Percentiles rank a stretch among this genome's conserved stretches.
These are phyloP conservation scores for Calocera cornea DNA, from an alignment of 768 basidiomycete species.

Conservation along the genomic window DNA sequence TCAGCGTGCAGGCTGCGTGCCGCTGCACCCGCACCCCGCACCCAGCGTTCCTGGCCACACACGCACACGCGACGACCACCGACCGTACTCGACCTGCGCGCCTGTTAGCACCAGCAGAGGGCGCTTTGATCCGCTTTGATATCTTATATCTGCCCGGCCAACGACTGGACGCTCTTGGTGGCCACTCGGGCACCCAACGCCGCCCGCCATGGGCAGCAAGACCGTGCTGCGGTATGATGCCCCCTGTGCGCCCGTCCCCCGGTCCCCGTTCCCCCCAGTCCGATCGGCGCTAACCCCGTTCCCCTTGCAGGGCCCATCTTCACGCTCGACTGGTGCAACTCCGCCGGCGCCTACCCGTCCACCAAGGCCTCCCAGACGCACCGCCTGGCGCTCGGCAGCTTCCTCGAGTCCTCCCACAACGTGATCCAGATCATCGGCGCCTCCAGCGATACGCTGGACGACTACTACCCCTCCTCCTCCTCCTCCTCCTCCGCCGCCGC, in stretches of 20 bases:
- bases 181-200: no score
- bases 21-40: no score
- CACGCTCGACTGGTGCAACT: constrained; percentile 77
- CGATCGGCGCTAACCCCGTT: constrained; percentile 5
- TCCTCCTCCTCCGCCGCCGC: no score
- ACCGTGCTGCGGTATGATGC: constrained; percentile 68
- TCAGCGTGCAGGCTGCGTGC: no score
- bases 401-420: constrained; percentile 72
- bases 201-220: constrained; percentile 5
- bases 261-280: background rate
- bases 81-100: no score
- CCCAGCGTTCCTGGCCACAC: no score
- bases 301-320: constrained; percentile 72
- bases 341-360: constrained; percentile 22
- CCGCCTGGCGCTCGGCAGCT: constrained; percentile 74
- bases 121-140: no score
- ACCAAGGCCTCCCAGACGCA: constrained; percentile 65
- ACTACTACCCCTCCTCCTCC: constrained; percentile 43
- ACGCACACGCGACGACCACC: no score
- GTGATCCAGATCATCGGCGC: constrained; percentile 65
- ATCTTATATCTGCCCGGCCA: no score
- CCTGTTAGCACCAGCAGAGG: no score
- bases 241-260: constrained; percentile 62
- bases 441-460: constrained; percentile 76
- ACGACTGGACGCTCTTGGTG: no score